Evolutionary conservation across 805 yeast species (phyloP), one percentile per base, ranked within the genome.

Genomic region (Pichia kluyveri): DNA sequence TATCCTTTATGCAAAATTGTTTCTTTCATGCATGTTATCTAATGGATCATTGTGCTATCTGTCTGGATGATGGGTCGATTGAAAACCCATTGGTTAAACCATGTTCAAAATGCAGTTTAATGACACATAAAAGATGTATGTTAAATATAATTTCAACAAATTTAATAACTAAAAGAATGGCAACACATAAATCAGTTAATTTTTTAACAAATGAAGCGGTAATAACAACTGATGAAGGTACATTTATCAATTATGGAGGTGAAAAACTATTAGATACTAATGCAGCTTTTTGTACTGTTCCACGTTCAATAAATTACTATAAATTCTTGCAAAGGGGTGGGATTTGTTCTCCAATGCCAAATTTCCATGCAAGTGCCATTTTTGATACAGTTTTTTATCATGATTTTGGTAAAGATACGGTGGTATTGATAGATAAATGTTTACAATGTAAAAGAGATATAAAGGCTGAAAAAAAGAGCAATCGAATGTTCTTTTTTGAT

Each of bases 41-140:
- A 14, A 38, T 41, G 47, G 4, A 44, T 3, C 42, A 41, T 41
- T 48, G 51, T 19, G 36, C 28, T 15, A 41, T 48, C 5, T 48
- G 51, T 26, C 26, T 41, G 37, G 51, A 44, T 5, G 47, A 48
- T 8, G 45, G 32, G 8, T 44, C 47, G 12, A 3, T 11, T 10
- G 14, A 41, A 2, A 32, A 41, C 1, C 47, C 47, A 4, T 34
- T 48, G 26, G 26, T 48, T 4, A 19, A 12, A 9, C 51, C 51
- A 34, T 48, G 51, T 19, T 18, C 15, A 5, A 19, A 18, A 3
- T 48, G 51, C 42, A 37, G 12, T 9, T 9, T 48, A 11, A 32
- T 41, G 26, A 31, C 42, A 17, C 51, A 48, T 26, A 15, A 28
- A 7, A 40, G 40, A 19, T 48, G 51, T 27, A 41, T 48, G 11